phyloP scores from a whole-genome alignment of 495 filamentous ascomycete genomes.

The Endocarpon pusillum region DNA sequence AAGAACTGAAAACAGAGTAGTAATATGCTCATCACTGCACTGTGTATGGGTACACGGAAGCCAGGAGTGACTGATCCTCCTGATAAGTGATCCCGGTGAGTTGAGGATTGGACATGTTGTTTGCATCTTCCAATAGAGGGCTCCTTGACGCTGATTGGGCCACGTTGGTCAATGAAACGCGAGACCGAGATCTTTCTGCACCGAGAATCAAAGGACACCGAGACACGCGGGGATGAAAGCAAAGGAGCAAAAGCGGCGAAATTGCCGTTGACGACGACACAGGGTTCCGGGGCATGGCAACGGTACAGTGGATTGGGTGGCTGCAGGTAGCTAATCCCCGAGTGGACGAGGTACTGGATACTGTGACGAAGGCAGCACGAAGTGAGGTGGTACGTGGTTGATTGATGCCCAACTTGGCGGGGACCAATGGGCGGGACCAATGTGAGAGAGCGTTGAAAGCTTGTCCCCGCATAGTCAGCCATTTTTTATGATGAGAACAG shows the following conservation, averaged over 20 bases:
- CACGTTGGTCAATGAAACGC: neutral
- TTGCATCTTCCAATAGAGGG: neutral
- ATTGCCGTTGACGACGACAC: neutral
- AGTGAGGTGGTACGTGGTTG: neutral
- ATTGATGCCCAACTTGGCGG: constrained; percentile 1
- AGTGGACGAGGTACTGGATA: neutral
- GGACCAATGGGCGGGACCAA: neutral
- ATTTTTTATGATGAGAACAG: neutral
- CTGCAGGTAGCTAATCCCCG: neutral
- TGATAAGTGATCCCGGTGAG: too few species aligned
- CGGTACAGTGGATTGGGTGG: neutral
- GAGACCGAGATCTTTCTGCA: neutral
- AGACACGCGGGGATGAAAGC: neutral
- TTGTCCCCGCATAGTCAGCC: neutral
- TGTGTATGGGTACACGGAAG: too few species aligned
- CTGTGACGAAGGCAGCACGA: neutral
- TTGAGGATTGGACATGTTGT: too few species aligned
- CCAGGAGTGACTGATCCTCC: too few species aligned
- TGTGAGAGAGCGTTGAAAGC: neutral
- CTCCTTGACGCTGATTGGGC: neutral
- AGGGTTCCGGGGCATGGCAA: neutral
- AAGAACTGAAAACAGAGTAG: too few species aligned
- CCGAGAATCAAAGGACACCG: neutral
- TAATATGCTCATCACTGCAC: too few species aligned
- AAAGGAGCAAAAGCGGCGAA: neutral